These are phyloP conservation scores for Phycomyces blakesleeanus DNA, from an alignment of 192 early-diverging fungal genomes.

Conservation along the genomic window DNA sequence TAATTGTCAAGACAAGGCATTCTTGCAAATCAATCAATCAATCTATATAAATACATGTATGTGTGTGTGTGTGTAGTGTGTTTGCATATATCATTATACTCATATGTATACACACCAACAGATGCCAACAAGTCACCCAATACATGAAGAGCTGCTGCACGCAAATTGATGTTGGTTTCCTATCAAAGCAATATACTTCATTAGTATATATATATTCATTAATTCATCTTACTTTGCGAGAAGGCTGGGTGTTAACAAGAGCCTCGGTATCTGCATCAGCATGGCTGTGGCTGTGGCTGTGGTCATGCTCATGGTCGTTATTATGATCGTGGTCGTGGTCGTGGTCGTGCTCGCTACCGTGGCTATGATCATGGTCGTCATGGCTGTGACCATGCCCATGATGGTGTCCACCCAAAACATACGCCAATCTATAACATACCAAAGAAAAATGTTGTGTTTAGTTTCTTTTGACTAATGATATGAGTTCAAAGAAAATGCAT, in stretches of 20 bases:
- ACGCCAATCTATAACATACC: constrained; percentile 36
- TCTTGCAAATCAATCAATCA: neutral
- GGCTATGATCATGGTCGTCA: constrained; percentile 20
- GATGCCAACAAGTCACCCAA: constrained; percentile 78
- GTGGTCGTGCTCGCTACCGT: constrained; percentile 26
- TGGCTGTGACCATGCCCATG: constrained; percentile 49
- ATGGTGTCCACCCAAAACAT: constrained; percentile 52
- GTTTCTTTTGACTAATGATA: neutral
- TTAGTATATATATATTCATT: neutral
- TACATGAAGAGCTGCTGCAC: constrained; percentile 75
- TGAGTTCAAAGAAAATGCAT: constrained; percentile 15
- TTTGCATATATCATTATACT: too few relatives aligned
- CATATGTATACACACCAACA: constrained; percentile 52
- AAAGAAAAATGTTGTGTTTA: constrained; percentile 3
- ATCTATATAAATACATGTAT: too few relatives aligned
- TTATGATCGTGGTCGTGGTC: constrained; percentile 32
- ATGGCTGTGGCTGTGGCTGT: neutral
- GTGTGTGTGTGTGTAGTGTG: too few relatives aligned
- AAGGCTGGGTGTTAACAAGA: neutral
- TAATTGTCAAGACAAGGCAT: too few relatives aligned
- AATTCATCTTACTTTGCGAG: neutral
- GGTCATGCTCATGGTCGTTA: constrained; percentile 36
- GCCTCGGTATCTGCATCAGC: neutral
- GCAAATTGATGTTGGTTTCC: constrained; percentile 61
- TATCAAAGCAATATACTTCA: too few relatives aligned